Base-by-base conservation (phyloP, 2,329 filamentous ascomycete species). In the Coniochaeta pulveracea region DNA sequence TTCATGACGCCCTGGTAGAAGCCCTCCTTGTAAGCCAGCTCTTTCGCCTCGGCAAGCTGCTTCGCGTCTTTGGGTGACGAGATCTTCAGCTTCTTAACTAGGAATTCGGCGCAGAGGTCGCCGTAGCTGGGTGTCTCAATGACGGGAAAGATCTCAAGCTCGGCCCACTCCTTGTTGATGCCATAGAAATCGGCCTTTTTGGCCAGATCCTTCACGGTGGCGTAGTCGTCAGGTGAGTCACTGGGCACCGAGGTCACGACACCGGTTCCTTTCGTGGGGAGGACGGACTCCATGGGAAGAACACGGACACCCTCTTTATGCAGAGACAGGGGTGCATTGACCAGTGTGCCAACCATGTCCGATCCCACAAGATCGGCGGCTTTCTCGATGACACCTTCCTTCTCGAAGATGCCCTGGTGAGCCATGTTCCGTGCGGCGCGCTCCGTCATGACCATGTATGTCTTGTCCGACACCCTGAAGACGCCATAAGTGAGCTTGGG, bases 131-230 rank as follows among this genome's bases (percentile, higher is more conserved):
- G 88, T 0, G 91, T 96, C 37, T 85, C 70, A 43, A 94, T 93
- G 46, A 98, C 81, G 34, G 91, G 85, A 40, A 85, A 54, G 36
- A 95, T 89, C 43, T 95, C 85, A 35, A 89, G 66, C 52, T 93
- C 83, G 4, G 83, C 86, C 91, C 91, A 98, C 55, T 94, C 86
- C 61, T 93, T 91, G 63, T 94, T 72, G 54, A 98, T 96, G 33
- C 83, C 81, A 57, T 98, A 94, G 65, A 85, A 96, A 6, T 93
- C 89, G 1, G 89, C 74, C 66, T 98, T 98, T 70, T 96, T 96
- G 24, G 76, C 75, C 38, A 98, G 71, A 42, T 98, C 91, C 28
- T 74, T 71, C 26, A 89, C 70, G 19, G 86, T 98, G 27, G 86
- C 86, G 56, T 80, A 98, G 53, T 98, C 91, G 52, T 98, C 91